Conservation (phyloP, 1,284 basidiomycete genomes). For the Mycena sp. region DNA sequence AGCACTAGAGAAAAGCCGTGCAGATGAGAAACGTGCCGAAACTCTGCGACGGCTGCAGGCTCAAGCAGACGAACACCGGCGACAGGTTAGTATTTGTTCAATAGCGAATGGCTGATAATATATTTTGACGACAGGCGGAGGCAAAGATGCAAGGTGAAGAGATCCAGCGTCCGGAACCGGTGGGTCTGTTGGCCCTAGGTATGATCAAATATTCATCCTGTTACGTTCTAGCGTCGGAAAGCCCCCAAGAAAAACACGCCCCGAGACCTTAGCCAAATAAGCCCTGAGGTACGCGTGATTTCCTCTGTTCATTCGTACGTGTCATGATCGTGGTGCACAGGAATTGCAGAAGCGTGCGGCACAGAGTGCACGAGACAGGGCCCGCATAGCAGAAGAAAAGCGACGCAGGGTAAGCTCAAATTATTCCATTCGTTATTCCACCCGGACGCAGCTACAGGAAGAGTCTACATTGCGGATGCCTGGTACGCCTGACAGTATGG, state of each 20-base stretch:
- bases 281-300: conserved; percentile 18
- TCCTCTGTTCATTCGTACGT: background rate
- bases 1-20: conserved; percentile 6
- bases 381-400: conserved; percentile 39
- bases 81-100: conserved; percentile 24
- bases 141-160: background rate
- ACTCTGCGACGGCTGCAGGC: conserved; percentile 34
- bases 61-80: conserved; percentile 36
- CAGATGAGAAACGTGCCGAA: conserved; percentile 33
- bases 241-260: background rate
- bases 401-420: conserved; percentile 16
- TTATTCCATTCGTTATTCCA: background rate
- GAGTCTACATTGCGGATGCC: background rate
- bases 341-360: conserved; percentile 41
- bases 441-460: conserved; percentile 1
- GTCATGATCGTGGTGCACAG: conserved; percentile 23
- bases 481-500: conserved; percentile 11
- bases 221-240: conserved; percentile 10
- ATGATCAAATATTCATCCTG: background rate
- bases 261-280: conserved; percentile 18
- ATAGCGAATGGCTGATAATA: background rate
- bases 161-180: background rate
- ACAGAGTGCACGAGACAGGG: conserved; percentile 48
- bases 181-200: background rate
- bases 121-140: conserved; percentile 17